phyloP scores from a whole-genome alignment of 2,329 filamentous ascomycete species.

The Penicillium sp. region DNA sequence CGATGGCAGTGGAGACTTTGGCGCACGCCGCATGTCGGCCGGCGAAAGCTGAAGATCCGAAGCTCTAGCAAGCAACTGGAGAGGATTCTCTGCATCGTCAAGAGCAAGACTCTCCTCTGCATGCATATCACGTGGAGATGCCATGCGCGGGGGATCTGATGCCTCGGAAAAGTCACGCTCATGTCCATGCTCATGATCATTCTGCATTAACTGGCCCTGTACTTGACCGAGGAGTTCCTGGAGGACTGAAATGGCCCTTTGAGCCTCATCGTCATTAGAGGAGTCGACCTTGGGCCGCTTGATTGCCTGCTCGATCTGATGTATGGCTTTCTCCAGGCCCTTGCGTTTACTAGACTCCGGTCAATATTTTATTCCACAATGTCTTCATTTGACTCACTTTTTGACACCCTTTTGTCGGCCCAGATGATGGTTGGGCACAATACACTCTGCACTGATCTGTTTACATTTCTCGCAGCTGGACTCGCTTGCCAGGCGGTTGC shows the following conservation, averaged over 20 bases:
- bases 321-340: constrained; percentile 71
- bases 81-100: constrained; percentile 72
- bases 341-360: constrained; percentile 62
- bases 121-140: constrained; percentile 27
- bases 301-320: constrained; percentile 70
- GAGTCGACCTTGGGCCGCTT: constrained; percentile 54
- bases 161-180: constrained; percentile 37
- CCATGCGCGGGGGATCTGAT: constrained; percentile 19
- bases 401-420: constrained; percentile 75
- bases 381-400: constrained; percentile 55
- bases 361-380: constrained; percentile 8
- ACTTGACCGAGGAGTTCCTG: constrained; percentile 54
- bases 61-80: constrained; percentile 70
- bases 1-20: constrained; percentile 27
- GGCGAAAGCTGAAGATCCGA: constrained; percentile 65
- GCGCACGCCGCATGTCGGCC: constrained; percentile 25
- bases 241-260: constrained; percentile 46
- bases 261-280: constrained; percentile 44
- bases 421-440: constrained; percentile 70
- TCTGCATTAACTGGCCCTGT: constrained; percentile 40
- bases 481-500: constrained; percentile 56
- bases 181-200: constrained; percentile 29
- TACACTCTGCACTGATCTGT: constrained; percentile 60
- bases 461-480: constrained; percentile 62
- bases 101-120: constrained; percentile 58